These are phyloP conservation scores for Glomus cerebriforme DNA, from an alignment of 192 early-diverging fungal genomes.

Conservation along the genomic window DNA sequence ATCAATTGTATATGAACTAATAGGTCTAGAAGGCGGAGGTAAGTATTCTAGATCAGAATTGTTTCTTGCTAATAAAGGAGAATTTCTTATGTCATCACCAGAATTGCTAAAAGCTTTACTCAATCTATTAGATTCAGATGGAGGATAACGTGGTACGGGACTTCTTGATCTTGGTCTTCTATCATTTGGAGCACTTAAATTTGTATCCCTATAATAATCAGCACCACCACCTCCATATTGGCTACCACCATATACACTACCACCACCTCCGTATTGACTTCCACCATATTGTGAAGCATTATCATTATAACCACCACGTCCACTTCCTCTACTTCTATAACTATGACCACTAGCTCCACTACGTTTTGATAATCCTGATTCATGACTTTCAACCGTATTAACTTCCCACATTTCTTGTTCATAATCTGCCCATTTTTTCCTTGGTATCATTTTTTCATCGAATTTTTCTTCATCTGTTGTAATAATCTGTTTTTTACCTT, in stretches of 20 bases:
- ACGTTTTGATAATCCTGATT: constrained; percentile 26
- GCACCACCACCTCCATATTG: constrained; percentile 7
- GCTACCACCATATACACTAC: constrained; percentile 26
- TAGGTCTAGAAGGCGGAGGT: constrained; percentile 1
- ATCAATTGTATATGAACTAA: constrained; percentile 7
- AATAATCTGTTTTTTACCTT: constrained; percentile 59
- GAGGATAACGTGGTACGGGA: constrained; percentile 11
- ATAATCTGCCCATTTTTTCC: constrained; percentile 86
- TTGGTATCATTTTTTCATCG: constrained; percentile 82
- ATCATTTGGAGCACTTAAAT: constrained; percentile 17
- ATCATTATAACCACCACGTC: background rate
- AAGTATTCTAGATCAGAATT: background rate
- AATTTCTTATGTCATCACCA: constrained; percentile 27
- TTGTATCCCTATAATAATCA: constrained; percentile 36
- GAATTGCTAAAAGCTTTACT: constrained; percentile 5
- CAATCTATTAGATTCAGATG: constrained; percentile 8
- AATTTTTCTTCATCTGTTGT: constrained; percentile 77
- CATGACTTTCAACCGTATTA: constrained; percentile 53
- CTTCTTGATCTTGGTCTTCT: constrained; percentile 16
- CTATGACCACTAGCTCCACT: constrained; percentile 45
- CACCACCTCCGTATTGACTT: constrained; percentile 28
- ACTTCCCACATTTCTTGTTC: constrained; percentile 79
- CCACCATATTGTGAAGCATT: constrained; percentile 15
- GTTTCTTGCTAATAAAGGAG: constrained; percentile 9
- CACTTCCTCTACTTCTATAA: constrained; percentile 38